Base-by-base conservation (phyloP, 441 rosid genomes). In the Isatis lusitanica region DNA sequence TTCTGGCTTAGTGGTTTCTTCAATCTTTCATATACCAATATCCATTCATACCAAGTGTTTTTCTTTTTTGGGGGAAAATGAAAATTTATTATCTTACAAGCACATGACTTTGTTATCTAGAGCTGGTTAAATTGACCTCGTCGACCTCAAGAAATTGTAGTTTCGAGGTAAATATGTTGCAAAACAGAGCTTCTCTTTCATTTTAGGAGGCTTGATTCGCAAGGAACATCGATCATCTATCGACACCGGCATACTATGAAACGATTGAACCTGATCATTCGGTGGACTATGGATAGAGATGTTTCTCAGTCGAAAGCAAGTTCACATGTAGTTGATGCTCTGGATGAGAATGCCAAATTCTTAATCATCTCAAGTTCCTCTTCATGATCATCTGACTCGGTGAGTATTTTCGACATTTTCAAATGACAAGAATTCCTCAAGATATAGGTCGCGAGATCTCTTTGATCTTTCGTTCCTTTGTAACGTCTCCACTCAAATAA, bases 401-500 rank as follows among this genome's bases (percentile, higher is more conserved):
- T 3, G 40, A 12, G 11, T 6, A 63, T 31, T 31, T 6, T 46
- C 16, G 9, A 42, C 56, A 17, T 30, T 13, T 46, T 46, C 56
- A 63, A 46, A 31, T 8, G 24, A 66, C 35, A 12, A 18, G 59
- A 18, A 66, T 7, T 50, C 33, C 44, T 50, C 59, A 66, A 7
- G 59, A 66, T 66, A 24, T 66, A 66, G 17, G 58, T 66, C 6
- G 16, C 60, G 1, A 66, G 18, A 66, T 66, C 21, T 17, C 35
- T 50, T 35, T 66, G 33, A 35, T 18, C 59, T 36, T 66, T 35
- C 3, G 36, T 21, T 33, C 70, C 60, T 50, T 38, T 24, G 59
- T 66, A 66, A 6, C n/a, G 24, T 50, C 15, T 66, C 70, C 70
- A 66, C 60, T 48, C 58, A 66, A 66, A 66, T 9, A 35, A 18